phyloP scores from a whole-genome alignment of 2,329 filamentous ascomycete genomes.

The Fusarium tuaranense region DNA sequence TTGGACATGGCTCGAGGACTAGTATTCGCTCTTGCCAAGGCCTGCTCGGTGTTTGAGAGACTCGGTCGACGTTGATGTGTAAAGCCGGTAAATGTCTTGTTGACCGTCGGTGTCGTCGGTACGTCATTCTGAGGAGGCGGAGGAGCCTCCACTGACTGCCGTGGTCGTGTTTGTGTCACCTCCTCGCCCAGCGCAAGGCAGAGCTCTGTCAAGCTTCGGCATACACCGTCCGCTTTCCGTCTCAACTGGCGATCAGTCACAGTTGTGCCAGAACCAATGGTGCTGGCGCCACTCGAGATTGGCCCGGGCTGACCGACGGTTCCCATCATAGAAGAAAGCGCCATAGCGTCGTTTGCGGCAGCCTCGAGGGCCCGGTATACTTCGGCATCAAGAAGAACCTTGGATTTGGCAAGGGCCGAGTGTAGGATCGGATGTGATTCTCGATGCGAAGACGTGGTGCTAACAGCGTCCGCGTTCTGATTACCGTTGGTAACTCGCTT shows the following conservation, averaged over 20 bases:
- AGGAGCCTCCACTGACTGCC: constrained; percentile 29
- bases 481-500: constrained; percentile 65
- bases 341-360: constrained; percentile 83
- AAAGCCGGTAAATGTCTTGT: constrained; percentile 54
- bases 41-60: constrained; percentile 53
- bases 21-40: constrained; percentile 51
- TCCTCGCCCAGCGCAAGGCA: constrained; percentile 85
- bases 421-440: constrained; percentile 83
- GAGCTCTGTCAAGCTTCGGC: constrained; percentile 90
- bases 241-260: constrained; percentile 86
- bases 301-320: constrained; percentile 75
- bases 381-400: constrained; percentile 73
- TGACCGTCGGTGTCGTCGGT: constrained; percentile 59
- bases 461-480: constrained; percentile 51
- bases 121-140: constrained; percentile 33
- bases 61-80: constrained; percentile 57
- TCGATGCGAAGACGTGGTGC: constrained; percentile 57
- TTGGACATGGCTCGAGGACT: constrained; percentile 63
- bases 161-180: constrained; percentile 51
- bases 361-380: constrained; percentile 85
- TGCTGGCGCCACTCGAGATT: constrained; percentile 74
- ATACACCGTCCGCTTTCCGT: constrained; percentile 92
- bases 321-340: constrained; percentile 82
- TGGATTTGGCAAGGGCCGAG: constrained; percentile 83
- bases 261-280: constrained; percentile 64